Conservation (phyloP, 2,329 filamentous ascomycete species). For the Nemania diffusa region DNA sequence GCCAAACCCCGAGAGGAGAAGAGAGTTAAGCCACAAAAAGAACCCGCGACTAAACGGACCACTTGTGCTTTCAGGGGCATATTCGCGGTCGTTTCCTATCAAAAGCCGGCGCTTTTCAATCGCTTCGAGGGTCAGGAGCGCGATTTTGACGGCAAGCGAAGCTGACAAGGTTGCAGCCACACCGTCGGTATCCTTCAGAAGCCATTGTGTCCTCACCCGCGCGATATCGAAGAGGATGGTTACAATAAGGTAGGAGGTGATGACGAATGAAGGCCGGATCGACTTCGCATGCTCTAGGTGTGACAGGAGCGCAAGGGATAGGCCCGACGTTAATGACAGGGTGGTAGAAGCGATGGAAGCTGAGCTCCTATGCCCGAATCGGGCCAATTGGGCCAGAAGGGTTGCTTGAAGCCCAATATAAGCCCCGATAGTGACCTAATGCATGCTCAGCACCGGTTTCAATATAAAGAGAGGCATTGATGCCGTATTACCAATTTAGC, state of each 20-base stretch:
- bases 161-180: slow-evolving; percentile 23
- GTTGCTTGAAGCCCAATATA: slow-evolving; percentile 24
- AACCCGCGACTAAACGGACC: slow-evolving; percentile 22
- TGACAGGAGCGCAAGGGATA: slow-evolving; percentile 22
- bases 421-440: slow-evolving; percentile 17
- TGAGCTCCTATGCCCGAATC: slow-evolving; percentile 13
- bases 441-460: background rate
- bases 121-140: slow-evolving; percentile 21
- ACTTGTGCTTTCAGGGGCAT: slow-evolving; percentile 25
- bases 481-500: slow-evolving; percentile 28
- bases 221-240: slow-evolving; percentile 20
- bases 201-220: slow-evolving; percentile 27
- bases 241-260: slow-evolving; percentile 21
- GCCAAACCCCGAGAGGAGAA: slow-evolving; percentile 26
- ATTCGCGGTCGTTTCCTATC: slow-evolving; percentile 3
- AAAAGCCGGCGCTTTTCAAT: slow-evolving; percentile 19
- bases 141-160: slow-evolving; percentile 19
- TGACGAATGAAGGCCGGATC: slow-evolving; percentile 27
- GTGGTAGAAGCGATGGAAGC: slow-evolving; percentile 24
- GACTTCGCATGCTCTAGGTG: slow-evolving; percentile 26
- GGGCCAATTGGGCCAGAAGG: slow-evolving; percentile 23
- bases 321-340: slow-evolving; percentile 22
- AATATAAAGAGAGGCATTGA: background rate
- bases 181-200: slow-evolving; percentile 1
- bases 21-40: slow-evolving; percentile 30